A percentile compares a stretch with the other conserved stretches of the same genome.
Evolutionary conservation across 176 grass and related monocot genomes (phyloP).

Genomic region (Rhynchospora tenuis): DNA sequence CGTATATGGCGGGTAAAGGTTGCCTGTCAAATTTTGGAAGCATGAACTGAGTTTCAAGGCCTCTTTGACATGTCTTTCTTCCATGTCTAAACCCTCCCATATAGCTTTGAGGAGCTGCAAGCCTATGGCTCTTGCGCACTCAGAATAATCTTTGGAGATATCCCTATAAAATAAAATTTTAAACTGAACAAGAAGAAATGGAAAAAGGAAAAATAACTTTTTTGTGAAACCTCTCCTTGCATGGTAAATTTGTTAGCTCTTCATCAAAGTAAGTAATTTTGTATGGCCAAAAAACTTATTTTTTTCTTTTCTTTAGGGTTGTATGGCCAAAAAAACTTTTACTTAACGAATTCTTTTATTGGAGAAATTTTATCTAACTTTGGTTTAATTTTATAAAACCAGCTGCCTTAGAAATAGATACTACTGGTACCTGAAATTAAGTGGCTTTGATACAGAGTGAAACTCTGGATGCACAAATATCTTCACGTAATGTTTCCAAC

Average conservation of each 20-base stretch:
- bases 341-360: no score
- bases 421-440: conserved; percentile 39
- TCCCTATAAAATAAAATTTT: conserved; percentile 22
- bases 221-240: no score
- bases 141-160: conserved; percentile 39
- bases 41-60: conserved; percentile 46
- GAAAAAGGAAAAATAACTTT: neutral
- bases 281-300: no score
- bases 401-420: neutral
- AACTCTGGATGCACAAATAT: conserved; percentile 61
- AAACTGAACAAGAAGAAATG: neutral
- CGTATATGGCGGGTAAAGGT: conserved; percentile 39
- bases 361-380: no score
- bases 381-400: neutral
- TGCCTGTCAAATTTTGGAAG: conserved; percentile 51
- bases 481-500: conserved; percentile 57
- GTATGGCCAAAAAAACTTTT: no score
- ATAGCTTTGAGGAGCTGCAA: conserved; percentile 36
- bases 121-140: conserved; percentile 30
- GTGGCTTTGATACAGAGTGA: conserved; percentile 50
- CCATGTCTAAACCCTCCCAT: conserved; percentile 57
- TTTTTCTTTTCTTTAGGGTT: no score
- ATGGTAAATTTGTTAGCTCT: neutral
- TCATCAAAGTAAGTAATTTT: neutral
- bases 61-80: conserved; percentile 14